A percentile compares a stretch with the other conserved stretches of the same genome.
These are phyloP conservation scores for Botrytis pseudocinerea DNA, from an alignment of 2,329 filamentous ascomycete species.

Conservation along the genomic window DNA sequence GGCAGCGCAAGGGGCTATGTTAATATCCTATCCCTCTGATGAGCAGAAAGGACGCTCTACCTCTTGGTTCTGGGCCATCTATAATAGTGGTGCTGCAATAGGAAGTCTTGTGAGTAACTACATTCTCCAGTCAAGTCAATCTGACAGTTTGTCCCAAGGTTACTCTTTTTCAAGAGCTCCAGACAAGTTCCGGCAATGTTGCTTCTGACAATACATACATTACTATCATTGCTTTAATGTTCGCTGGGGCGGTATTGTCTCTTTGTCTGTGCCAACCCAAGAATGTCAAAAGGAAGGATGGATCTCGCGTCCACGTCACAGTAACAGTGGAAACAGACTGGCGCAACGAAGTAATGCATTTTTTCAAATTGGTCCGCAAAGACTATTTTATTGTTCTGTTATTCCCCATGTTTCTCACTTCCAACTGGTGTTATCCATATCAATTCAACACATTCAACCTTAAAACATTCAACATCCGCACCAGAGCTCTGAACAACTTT, in stretches of 20 bases:
- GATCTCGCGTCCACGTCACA: conserved; percentile 65
- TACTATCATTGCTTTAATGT: conserved; percentile 25
- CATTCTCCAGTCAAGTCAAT: neutral
- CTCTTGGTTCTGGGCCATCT: conserved; percentile 30
- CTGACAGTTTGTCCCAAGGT: conserved; percentile 42
- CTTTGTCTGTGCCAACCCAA: conserved; percentile 68
- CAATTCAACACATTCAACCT: conserved; percentile 74
- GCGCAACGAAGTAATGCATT: conserved; percentile 71
- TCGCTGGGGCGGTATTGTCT: conserved; percentile 59
- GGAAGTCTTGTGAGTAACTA: conserved; percentile 24
- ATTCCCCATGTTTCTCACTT: conserved; percentile 78
- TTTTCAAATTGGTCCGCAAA: conserved; percentile 66
- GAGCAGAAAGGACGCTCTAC: conserved; percentile 81
- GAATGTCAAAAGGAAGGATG: conserved; percentile 71
- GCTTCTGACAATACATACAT: conserved; percentile 25
- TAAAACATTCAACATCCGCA: conserved; percentile 70
- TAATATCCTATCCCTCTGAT: conserved; percentile 84
- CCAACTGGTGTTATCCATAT: conserved; percentile 77
- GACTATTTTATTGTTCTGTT: conserved; percentile 72
- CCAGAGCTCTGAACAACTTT: conserved; percentile 69
- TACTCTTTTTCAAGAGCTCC: conserved; percentile 70
- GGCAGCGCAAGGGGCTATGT: conserved; percentile 79
- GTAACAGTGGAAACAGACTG: conserved; percentile 85
- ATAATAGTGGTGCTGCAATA: conserved; percentile 26
- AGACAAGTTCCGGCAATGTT: conserved; percentile 47